Conservation (phyloP, 768 basidiomycete species). For the Mycena venus region DNA sequence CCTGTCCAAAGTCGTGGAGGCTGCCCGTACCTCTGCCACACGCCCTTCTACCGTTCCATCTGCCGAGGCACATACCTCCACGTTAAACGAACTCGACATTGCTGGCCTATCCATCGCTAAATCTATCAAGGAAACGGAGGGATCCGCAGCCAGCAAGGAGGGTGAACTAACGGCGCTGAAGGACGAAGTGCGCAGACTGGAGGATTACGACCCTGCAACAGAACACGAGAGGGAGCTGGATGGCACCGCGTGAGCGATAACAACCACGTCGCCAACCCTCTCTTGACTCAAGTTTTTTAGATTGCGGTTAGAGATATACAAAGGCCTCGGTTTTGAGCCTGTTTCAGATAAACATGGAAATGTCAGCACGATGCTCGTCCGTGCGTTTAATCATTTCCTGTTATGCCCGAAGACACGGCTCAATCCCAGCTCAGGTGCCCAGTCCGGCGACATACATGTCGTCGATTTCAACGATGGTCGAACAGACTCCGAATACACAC, state of each 20-base stretch:
- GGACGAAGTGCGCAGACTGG: slow-evolving; percentile 70
- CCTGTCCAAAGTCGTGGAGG: slow-evolving; percentile 73
- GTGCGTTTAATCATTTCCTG: slow-evolving; percentile 56
- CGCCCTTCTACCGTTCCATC: slow-evolving; percentile 81
- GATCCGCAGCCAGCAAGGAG: slow-evolving; percentile 73
- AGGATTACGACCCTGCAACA: slow-evolving; percentile 78
- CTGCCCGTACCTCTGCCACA: slow-evolving; percentile 77
- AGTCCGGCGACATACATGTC: slow-evolving; percentile 61
- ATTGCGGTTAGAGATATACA: slow-evolving; percentile 76
- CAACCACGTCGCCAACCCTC: neutral
- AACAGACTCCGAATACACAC: slow-evolving; percentile 53
- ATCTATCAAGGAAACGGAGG: slow-evolving; percentile 81
- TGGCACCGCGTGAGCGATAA: slow-evolving; percentile 69
- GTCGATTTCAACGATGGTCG: slow-evolving; percentile 52
- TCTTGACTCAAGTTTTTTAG: slow-evolving; percentile 50
- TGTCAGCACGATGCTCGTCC: slow-evolving; percentile 73
- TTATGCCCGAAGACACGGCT: neutral
- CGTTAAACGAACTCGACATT: slow-evolving; percentile 75
- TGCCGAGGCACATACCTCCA: slow-evolving; percentile 69
- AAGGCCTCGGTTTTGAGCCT: slow-evolving; percentile 80
- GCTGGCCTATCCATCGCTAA: slow-evolving; percentile 77
- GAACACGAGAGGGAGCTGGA: slow-evolving; percentile 81
- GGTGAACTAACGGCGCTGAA: slow-evolving; percentile 78
- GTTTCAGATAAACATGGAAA: slow-evolving; percentile 66
- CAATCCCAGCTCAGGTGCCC: slow-evolving; percentile 53